Evolutionary conservation across 192 early-diverging fungal genomes (phyloP).

Genomic region (Backusella mclennaniae): DNA sequence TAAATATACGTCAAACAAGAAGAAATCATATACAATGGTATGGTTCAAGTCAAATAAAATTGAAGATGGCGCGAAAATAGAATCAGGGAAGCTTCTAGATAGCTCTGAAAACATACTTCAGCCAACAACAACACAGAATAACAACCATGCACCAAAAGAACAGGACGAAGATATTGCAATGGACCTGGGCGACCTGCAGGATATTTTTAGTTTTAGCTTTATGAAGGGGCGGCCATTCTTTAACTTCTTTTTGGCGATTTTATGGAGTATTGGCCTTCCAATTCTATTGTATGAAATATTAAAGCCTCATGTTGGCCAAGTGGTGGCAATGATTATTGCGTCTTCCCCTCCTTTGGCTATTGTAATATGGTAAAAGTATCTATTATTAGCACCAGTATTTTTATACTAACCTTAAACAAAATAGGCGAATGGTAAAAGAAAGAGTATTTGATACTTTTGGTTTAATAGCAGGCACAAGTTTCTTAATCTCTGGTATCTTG

Average conservation of each 20-base stretch:
- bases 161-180: slow-evolving; percentile 30
- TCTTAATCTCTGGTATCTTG: slow-evolving; percentile 34
- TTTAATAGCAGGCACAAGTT: slow-evolving; percentile 28
- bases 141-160: slow-evolving; percentile 4
- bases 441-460: slow-evolving; percentile 23
- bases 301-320: slow-evolving; percentile 30
- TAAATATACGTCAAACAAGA: background rate
- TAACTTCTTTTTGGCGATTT: slow-evolving; percentile 29
- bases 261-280: slow-evolving; percentile 35
- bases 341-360: slow-evolving; percentile 27
- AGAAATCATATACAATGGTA: background rate
- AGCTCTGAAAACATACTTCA: background rate
- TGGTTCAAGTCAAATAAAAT: background rate
- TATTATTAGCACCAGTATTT: background rate
- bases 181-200: slow-evolving; percentile 19
- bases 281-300: slow-evolving; percentile 28
- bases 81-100: background rate
- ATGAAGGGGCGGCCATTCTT: slow-evolving; percentile 23
- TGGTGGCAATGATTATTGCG: slow-evolving; percentile 33
- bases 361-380: slow-evolving; percentile 22
- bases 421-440: slow-evolving; percentile 27
- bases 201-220: slow-evolving; percentile 33
- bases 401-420: background rate
- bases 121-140: background rate
- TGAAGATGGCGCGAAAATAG: background rate